Conservation (phyloP, 495 filamentous ascomycete genomes). For the Annulohypoxylon maeteangense region DNA sequence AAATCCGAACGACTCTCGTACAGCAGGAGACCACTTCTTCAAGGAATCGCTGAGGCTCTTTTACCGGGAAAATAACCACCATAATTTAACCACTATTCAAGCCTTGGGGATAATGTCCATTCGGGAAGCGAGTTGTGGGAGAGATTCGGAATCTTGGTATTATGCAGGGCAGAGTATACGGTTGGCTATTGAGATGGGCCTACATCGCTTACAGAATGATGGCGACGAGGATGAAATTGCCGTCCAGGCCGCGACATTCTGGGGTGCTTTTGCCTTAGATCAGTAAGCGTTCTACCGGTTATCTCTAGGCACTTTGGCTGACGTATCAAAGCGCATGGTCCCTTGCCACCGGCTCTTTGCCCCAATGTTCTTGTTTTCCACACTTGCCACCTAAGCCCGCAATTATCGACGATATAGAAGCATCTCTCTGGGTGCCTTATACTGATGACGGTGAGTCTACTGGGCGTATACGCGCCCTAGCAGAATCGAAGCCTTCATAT, state of each 20-base stretch:
- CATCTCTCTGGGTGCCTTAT: conserved; percentile 67
- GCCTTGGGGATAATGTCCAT: conserved; percentile 80
- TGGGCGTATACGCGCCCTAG: background rate
- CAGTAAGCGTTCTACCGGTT: conserved; percentile 60
- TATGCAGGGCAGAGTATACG: conserved; percentile 73
- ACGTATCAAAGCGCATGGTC: conserved; percentile 67
- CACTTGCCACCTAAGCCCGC: conserved; percentile 66
- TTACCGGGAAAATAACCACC: conserved; percentile 64
- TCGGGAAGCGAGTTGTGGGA: conserved; percentile 69
- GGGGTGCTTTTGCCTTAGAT: conserved; percentile 76
- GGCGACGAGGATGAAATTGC: conserved; percentile 64
- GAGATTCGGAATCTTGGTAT: conserved; percentile 73
- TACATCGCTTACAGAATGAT: conserved; percentile 62
- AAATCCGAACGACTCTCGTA: conserved; percentile 68
- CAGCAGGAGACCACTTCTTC: conserved; percentile 79
- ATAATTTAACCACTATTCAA: conserved; percentile 79
- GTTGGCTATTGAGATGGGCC: conserved; percentile 72
- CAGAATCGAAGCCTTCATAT: background rate
- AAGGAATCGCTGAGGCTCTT: conserved; percentile 70
- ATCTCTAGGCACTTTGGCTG: conserved; percentile 33
- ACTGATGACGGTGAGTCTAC: conserved; percentile 62
- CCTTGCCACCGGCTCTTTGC: conserved; percentile 69
- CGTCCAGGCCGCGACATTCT: conserved; percentile 75
- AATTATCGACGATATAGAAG: conserved; percentile 65
- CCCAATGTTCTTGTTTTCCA: conserved; percentile 68